Conservation (phyloP, 208 protist genomes). For the Blechomonas ayalai region DNA sequence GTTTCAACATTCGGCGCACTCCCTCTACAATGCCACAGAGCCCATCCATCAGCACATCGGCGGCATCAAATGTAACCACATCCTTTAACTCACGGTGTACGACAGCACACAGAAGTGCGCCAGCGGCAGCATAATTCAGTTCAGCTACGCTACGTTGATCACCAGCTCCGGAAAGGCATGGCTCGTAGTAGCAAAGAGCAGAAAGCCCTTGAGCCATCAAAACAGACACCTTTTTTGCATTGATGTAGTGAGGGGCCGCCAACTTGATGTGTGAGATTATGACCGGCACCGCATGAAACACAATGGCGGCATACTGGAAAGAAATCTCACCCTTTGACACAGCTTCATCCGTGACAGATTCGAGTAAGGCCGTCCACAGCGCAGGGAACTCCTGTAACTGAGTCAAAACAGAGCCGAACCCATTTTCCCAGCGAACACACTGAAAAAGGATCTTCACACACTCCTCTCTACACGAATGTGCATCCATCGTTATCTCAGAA, state of each 20-base stretch:
- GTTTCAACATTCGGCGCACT: slow-evolving; percentile 11
- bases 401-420: slow-evolving; percentile 68
- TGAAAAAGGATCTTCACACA: slow-evolving; percentile 81
- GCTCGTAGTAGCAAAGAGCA: slow-evolving; percentile 59
- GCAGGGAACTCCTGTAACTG: slow-evolving; percentile 63
- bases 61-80: slow-evolving; percentile 60
- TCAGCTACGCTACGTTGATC: slow-evolving; percentile 4
- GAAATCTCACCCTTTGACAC: slow-evolving; percentile 28
- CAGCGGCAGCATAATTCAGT: slow-evolving; percentile 65
- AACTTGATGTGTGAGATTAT: slow-evolving; percentile 85
- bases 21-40: slow-evolving; percentile 19
- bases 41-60: slow-evolving; percentile 24
- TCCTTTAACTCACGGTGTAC: slow-evolving; percentile 80
- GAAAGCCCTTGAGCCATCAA: slow-evolving; percentile 56
- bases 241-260: slow-evolving; percentile 71
- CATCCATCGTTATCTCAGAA: slow-evolving; percentile 45
- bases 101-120: slow-evolving; percentile 66
- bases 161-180: too few relatives aligned
- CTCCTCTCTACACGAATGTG: slow-evolving; percentile 19
- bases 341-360: slow-evolving; percentile 39
- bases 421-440: slow-evolving; percentile 75
- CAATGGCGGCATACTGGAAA: slow-evolving; percentile 53
- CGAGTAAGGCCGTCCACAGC: slow-evolving; percentile 71
- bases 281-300: slow-evolving; percentile 70
- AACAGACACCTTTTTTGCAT: slow-evolving; percentile 43